Evolutionary conservation across 805 yeast genomes (phyloP).

Genomic region (Starmerella davenportii): DNA sequence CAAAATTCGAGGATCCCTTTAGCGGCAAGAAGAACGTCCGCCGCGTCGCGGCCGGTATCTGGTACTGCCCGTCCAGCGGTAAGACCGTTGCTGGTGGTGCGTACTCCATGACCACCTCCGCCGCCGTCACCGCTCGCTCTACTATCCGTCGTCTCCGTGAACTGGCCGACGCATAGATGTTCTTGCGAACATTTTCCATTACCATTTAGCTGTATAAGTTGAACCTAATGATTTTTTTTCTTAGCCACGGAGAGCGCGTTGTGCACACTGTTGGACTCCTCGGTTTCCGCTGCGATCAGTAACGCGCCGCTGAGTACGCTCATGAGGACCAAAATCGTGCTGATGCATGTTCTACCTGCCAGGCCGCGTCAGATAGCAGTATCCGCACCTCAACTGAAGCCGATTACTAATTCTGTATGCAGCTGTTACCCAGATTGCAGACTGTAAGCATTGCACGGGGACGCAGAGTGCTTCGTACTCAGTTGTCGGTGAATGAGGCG

Average conservation of each 20-base stretch:
- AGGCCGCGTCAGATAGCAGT: too few relatives aligned
- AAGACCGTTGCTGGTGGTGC: constrained; percentile 99
- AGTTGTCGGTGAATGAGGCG: too few relatives aligned
- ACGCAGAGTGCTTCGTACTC: too few relatives aligned
- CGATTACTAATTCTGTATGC: not conserved
- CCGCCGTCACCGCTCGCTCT: constrained; percentile 99
- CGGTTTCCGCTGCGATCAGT: too few relatives aligned
- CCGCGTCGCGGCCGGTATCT: constrained; percentile 98
- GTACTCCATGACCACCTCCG: constrained; percentile 93
- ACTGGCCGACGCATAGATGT: constrained; percentile 87
- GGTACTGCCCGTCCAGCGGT: constrained; percentile 88
- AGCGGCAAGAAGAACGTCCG: constrained; percentile 98
- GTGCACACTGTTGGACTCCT: too few relatives aligned
- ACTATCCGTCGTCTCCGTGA: constrained; percentile 99
- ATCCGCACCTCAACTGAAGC: not conserved
- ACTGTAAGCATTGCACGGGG: too few relatives aligned
- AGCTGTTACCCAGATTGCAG: too few relatives aligned
- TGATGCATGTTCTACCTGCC: too few relatives aligned
- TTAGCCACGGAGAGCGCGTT: too few relatives aligned
- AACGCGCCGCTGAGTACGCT: too few relatives aligned
- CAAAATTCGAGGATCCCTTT: constrained; percentile 98
- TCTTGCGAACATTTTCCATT: not conserved
- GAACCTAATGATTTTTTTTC: not conserved
- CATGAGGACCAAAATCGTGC: too few relatives aligned
- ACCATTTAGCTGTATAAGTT: not conserved